These are phyloP conservation scores for Colletotrichum eremochloae DNA, from an alignment of 2,329 filamentous ascomycete genomes.

Conservation along the genomic window DNA sequence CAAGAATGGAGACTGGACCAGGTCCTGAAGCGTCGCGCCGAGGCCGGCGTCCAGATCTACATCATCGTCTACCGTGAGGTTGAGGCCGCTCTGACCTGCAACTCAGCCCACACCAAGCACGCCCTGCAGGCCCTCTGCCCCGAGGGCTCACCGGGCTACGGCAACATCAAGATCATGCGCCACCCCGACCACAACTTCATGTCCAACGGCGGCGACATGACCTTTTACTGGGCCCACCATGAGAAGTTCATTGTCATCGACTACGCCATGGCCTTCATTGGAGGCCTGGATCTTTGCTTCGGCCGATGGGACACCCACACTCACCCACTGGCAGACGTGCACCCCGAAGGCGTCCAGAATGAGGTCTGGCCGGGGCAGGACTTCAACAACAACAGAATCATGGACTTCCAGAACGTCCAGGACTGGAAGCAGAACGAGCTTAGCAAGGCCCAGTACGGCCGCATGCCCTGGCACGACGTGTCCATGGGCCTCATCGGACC, in stretches of 20 bases:
- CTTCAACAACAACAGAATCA: constrained; percentile 96
- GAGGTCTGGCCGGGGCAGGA: constrained; percentile 97
- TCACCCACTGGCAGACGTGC: constrained; percentile 87
- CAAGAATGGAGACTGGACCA: constrained; percentile 91
- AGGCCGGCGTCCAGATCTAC: constrained; percentile 94
- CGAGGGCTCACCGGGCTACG: constrained; percentile 82
- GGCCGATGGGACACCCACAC: constrained; percentile 92
- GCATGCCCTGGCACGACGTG: constrained; percentile 99
- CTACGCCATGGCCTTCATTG: constrained; percentile 91
- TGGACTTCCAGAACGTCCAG: constrained; percentile 92
- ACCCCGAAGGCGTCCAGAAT: constrained; percentile 83
- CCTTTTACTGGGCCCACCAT: constrained; percentile 97
- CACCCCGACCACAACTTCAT: constrained; percentile 97
- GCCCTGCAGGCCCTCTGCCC: constrained; percentile 84
- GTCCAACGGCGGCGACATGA: constrained; percentile 95
- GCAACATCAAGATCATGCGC: constrained; percentile 89
- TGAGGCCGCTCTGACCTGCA: constrained; percentile 86
- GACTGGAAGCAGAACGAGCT: constrained; percentile 96
- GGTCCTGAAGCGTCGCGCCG: constrained; percentile 87
- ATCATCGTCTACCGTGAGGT: constrained; percentile 94
- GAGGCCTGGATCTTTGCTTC: constrained; percentile 94
- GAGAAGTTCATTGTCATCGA: constrained; percentile 98
- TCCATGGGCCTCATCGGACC: constrained; percentile 92
- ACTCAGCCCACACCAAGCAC: constrained; percentile 93
- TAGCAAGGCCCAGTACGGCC: constrained; percentile 89